Base-by-base conservation (phyloP, 2,329 filamentous ascomycete genomes). In the Alternaria tenuissima region DNA sequence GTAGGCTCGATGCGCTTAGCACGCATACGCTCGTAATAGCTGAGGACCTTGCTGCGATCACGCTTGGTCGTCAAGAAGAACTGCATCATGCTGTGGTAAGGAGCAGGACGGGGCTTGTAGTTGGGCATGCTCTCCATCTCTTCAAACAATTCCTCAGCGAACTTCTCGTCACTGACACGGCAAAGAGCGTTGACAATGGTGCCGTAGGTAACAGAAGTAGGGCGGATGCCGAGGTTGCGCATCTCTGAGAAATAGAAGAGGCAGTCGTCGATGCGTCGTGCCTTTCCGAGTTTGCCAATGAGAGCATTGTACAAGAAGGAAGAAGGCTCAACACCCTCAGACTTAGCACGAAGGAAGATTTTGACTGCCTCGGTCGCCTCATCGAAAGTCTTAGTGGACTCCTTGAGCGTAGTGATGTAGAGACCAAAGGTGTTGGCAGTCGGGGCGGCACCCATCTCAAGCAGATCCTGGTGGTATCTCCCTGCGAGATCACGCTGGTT, bases 71-170 rank as follows among this genome's bases (percentile, higher is more conserved):
- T 96, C 69, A 98, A 85, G 87, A 98, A 99, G 83, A 97, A 98
- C 78, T 99, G 95, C 88, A 99, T 99, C 89, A 99, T 91, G 80
- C 93, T 96, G 84, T 99, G 97, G 85, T 99, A 99, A 1, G 95
- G 95, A 24, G 95, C 95, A 26, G 95, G 94, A 9, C 95, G 91
- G 41, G 95, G 93, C 84, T 97, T 98, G 87, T 99, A 99, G 83
- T 99, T 99, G 58, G 93, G 91, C 90, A 96, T 97, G 47, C 90
- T 88, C 83, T 99, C 95, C 95, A 99, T 99, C 83, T 99, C 95
- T 75, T 98, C 93, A 75, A 99, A 99, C 71, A 98, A 88, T 80
- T 98, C 93, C 76, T 97, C 95, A 28, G 95, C 95, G 77, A 97
- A 97, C 76, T 94, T 96, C 82, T 98, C 94, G 71, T 99, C 95